Evolutionary conservation across 2,329 filamentous ascomycete species (phyloP).

Genomic region (Fusarium piperis): DNA sequence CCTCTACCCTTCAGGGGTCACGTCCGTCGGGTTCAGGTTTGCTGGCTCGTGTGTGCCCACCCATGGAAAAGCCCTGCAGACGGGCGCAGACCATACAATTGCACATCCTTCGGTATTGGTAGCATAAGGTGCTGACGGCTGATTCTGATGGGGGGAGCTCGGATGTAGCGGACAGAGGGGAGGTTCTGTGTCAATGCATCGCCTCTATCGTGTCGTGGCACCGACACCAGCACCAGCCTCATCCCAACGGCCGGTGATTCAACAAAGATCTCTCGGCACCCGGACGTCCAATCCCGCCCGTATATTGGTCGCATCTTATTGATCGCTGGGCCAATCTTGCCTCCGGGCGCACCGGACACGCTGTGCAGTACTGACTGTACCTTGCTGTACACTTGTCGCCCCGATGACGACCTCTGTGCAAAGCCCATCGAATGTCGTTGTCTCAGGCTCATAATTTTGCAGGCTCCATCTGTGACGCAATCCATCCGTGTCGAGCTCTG

Average conservation of each 20-base stretch:
- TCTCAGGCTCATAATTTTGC: constrained; percentile 23
- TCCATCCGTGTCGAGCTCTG: constrained; percentile 5
- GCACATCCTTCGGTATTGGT: not conserved
- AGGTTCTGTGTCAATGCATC: not conserved
- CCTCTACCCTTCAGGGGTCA: not conserved
- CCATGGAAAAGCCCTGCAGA: not conserved
- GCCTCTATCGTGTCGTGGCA: not conserved
- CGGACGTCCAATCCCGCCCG: not conserved
- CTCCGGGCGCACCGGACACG: not conserved
- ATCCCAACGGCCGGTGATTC: constrained; percentile 28
- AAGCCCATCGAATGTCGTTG: not conserved
- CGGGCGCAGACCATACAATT: not conserved
- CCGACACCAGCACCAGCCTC: constrained; percentile 1
- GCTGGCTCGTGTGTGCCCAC: not conserved
- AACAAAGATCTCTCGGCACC: constrained; percentile 21
- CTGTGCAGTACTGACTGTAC: not conserved
- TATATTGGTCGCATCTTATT: not conserved
- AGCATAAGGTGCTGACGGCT: constrained; percentile 29
- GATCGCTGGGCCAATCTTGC: constrained; percentile 12
- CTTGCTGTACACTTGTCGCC: not conserved
- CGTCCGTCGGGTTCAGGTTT: not conserved
- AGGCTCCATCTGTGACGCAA: constrained; percentile 37
- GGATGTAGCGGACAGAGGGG: constrained; percentile 2
- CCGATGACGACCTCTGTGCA: constrained; percentile 21
- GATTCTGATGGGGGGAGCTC: not conserved